Evolutionary conservation across 1,139 yeast species (phyloP), one percentile per base, ranked within the genome.

Genomic region (Zygosaccharomyces sapae): DNA sequence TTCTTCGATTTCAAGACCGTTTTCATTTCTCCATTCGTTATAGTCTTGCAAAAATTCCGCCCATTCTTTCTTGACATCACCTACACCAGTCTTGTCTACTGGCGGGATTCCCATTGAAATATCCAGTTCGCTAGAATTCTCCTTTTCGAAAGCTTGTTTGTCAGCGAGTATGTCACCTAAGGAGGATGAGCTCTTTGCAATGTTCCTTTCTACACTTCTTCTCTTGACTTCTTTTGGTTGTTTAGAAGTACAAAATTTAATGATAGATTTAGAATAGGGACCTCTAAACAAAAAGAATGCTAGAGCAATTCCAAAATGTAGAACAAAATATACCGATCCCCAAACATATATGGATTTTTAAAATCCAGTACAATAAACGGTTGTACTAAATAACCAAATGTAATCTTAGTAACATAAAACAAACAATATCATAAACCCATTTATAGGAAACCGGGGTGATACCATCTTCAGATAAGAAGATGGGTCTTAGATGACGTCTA

Each of bases 401-500:
- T 75, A 30, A 85, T 66, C 58, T 92, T 97, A 0, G 95, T 87
- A 19, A 80, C 79, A 13, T 86, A 47, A 68, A 77, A 85, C 83
- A 74, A 2, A 83, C 65, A 22, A 79, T 48, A 63, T 94, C 98
- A 62, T 92, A 94, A 9, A 74, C 49, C 41, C 65, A 61, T 65
- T 92, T 92, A 50, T 72, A 70, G 1, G 75, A 68, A 3, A 67
- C 59, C 4, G 86, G 79, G 3, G 84, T 80, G 38, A 75, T 70
- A 4, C 88, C 86, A 67, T 88, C 95, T 16, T 76, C 72, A 40
- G 79, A 74, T 61, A 87, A 67, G 65, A 92, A 88, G 5, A 90
- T 80, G 3, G 98, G 98, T 54, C 98, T 80, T 44, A 94, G 68
- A 61, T 87, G 80, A 52, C 86, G 80, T 63, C 98, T 77, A 67